Evolutionary conservation across 2,329 filamentous ascomycete genomes (phyloP).

Genomic region (Stachybotrys echinatus): DNA sequence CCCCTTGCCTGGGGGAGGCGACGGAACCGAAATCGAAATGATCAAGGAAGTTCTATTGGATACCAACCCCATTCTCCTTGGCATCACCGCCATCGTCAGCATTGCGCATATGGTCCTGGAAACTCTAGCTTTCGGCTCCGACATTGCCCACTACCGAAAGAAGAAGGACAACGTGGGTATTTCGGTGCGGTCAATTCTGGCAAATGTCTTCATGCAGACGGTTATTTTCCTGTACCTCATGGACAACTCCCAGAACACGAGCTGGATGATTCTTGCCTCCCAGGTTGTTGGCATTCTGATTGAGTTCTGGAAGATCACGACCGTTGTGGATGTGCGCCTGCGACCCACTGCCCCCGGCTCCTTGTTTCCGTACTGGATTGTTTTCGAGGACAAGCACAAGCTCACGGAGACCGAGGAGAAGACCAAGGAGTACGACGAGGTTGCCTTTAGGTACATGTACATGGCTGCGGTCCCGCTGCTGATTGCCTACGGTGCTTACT

Average conservation of each 20-base stretch:
- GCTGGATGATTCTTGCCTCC: conserved; percentile 96
- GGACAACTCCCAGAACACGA: conserved; percentile 96
- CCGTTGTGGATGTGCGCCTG: conserved; percentile 82
- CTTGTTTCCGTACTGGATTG: conserved; percentile 70
- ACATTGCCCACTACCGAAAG: conserved; percentile 97
- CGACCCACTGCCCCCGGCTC: conserved; percentile 64
- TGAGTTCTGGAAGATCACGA: conserved; percentile 90
- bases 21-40: conserved; percentile 93
- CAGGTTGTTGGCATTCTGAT: conserved; percentile 76
- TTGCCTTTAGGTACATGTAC: conserved; percentile 97
- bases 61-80: conserved; percentile 87
- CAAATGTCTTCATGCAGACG: conserved; percentile 95
- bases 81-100: conserved; percentile 76
- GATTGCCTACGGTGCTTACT: conserved; percentile 85
- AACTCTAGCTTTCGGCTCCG: conserved; percentile 92
- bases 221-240: conserved; percentile 95
- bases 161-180: conserved; percentile 99
- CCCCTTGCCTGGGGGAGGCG: conserved; percentile 68
- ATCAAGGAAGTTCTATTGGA: conserved; percentile 94
- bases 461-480: conserved; percentile 84
- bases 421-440: conserved; percentile 97
- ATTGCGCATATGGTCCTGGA: conserved; percentile 93
- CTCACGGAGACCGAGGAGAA: conserved; percentile 93
- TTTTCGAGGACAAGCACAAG: conserved; percentile 95
- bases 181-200: conserved; percentile 90